Evolutionary conservation across 768 basidiomycete species (phyloP).

Genomic region (Calocybe cyanea): DNA sequence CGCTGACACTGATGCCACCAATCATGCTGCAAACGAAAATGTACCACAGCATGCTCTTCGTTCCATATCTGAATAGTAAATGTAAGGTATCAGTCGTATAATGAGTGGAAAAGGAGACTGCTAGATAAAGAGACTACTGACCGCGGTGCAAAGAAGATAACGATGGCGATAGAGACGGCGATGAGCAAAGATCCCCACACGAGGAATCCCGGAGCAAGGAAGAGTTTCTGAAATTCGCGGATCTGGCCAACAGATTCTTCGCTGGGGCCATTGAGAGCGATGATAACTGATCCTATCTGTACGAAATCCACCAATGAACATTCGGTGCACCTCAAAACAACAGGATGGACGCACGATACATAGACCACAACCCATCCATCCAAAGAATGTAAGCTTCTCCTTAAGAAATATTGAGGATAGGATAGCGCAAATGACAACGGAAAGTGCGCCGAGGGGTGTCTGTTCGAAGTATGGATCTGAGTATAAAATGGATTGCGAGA

Average conservation of each 20-base stretch:
- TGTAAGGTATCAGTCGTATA: conserved; percentile 3
- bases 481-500: conserved; percentile 1
- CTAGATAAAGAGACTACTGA: conserved; percentile 33
- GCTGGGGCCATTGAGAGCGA: conserved; percentile 50
- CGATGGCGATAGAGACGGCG: conserved; percentile 58
- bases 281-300: conserved; percentile 22
- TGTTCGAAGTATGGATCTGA: conserved; percentile 21
- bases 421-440: conserved; percentile 93
- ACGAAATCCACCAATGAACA: no score
- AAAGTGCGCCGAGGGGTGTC: conserved; percentile 95
- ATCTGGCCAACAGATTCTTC: conserved; percentile 72
- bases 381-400: conserved; percentile 91
- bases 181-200: conserved; percentile 65
- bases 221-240: conserved; percentile 68
- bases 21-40: conserved; percentile 95
- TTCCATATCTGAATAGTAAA: conserved; percentile 59
- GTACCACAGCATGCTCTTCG: conserved; percentile 93
- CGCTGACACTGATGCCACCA: conserved; percentile 91
- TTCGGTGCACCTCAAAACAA: no score
- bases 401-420: conserved; percentile 91
- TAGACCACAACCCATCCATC: conserved; percentile 91
- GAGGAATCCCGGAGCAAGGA: conserved; percentile 82
- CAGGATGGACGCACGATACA: conserved; percentile 72
- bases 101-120: conserved; percentile 4
- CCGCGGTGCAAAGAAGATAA: conserved; percentile 80